Conservation (phyloP, 176 grass and related monocot genomes). For the Triticum monococcum region DNA sequence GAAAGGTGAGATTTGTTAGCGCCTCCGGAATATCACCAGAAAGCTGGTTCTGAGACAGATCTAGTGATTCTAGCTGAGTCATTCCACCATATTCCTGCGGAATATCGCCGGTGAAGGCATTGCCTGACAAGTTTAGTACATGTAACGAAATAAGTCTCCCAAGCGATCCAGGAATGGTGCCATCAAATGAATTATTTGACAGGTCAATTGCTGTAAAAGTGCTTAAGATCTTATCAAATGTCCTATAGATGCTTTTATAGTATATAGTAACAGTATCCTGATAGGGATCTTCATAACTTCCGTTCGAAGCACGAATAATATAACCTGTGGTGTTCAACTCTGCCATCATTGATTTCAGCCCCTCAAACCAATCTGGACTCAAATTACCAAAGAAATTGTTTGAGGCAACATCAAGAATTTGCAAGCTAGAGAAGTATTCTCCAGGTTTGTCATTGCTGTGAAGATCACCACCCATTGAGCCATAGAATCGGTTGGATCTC, state of each 20-base stretch:
- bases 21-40: conserved; percentile 8
- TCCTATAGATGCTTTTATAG: neutral
- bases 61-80: conserved; percentile 8
- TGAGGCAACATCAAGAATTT: conserved; percentile 27
- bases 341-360: conserved; percentile 3
- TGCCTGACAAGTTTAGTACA: neutral
- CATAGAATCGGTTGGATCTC: conserved; percentile 30
- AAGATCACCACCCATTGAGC: neutral
- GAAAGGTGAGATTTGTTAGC: conserved; percentile 36
- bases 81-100: neutral
- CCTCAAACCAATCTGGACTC: neutral
- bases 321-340: neutral
- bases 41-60: conserved; percentile 11
- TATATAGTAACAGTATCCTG: no score
- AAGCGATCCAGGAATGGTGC: neutral
- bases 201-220: neutral
- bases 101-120: neutral
- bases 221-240: neutral
- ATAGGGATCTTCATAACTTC: neutral
- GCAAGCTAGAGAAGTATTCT: neutral
- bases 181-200: neutral
- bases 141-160: neutral
- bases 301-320: accelerated
- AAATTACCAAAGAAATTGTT: conserved; percentile 27
- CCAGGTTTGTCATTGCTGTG: neutral